These are phyloP conservation scores for Rhodamnia argentea DNA, from an alignment of 345 rosid genomes.

Conservation along the genomic window DNA sequence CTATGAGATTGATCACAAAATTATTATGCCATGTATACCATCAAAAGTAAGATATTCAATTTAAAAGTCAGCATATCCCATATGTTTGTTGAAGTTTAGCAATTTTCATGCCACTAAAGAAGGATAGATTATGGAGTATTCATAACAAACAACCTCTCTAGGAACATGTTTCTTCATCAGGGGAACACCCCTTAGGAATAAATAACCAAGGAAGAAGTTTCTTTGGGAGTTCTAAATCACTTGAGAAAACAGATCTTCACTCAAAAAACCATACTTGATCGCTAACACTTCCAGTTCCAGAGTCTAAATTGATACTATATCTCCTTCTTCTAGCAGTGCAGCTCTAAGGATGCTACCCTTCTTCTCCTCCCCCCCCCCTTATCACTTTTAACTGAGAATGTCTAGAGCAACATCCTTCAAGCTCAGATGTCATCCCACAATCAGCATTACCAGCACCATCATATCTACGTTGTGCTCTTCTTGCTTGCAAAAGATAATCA, in stretches of 20 bases:
- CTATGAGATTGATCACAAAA: neutral
- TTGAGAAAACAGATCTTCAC: neutral
- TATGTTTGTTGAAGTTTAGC: neutral
- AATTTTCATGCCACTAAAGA: neutral
- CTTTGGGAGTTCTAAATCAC: neutral
- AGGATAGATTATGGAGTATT: neutral
- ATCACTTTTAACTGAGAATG: neutral
- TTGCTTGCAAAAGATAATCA: neutral
- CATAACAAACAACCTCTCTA: neutral
- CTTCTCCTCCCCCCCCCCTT: neutral
- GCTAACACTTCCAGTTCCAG: neutral
- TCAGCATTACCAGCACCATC: neutral
- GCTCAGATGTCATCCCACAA: neutral
- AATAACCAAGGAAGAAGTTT: neutral
- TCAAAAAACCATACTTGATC: neutral
- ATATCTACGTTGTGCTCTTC: neutral
- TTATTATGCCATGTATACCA: neutral
- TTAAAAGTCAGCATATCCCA: neutral
- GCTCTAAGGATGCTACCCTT: neutral
- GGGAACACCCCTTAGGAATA: neutral
- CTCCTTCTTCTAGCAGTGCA: neutral
- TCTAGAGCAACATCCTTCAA: neutral
- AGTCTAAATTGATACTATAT: neutral
- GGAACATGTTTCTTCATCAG: neutral
- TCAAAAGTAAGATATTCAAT: neutral